These are phyloP conservation scores for Thielaviopsis punctulata DNA, from an alignment of 2,329 filamentous ascomycete species.

Conservation along the genomic window DNA sequence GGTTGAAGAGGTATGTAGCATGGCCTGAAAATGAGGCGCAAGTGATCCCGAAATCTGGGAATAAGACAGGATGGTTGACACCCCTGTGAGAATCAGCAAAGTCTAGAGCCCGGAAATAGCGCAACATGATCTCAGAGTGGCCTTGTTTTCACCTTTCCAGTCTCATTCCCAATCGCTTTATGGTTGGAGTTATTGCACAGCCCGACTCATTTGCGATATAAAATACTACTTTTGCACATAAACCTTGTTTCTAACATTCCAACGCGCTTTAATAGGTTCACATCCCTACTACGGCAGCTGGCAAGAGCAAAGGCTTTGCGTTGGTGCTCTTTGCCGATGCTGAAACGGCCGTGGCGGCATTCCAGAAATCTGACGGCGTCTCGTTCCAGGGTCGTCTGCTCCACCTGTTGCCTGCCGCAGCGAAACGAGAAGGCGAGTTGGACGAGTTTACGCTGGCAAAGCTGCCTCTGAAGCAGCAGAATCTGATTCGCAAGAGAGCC, in stretches of 20 bases:
- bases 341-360: slow-evolving; percentile 60
- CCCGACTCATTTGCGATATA: neutral
- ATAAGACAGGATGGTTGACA: neutral
- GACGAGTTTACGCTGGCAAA: slow-evolving; percentile 85
- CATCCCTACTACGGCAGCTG: slow-evolving; percentile 56
- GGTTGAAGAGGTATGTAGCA: slow-evolving; percentile 66
- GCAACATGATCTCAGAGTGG: too few species aligned
- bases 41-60: slow-evolving; percentile 20
- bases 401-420: slow-evolving; percentile 71
- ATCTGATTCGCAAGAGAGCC: slow-evolving; percentile 69
- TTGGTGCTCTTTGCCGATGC: slow-evolving; percentile 65
- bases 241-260: slow-evolving; percentile 8
- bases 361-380: slow-evolving; percentile 61
- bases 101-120: neutral
- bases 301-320: slow-evolving; percentile 74
- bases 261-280: slow-evolving; percentile 50
- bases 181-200: neutral
- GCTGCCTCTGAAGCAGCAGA: slow-evolving; percentile 85
- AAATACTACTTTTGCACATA: neutral
- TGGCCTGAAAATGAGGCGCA: slow-evolving; percentile 4
- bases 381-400: slow-evolving; percentile 85
- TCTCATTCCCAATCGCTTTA: neutral
- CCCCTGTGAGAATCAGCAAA: neutral
- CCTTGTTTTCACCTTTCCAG: neutral
- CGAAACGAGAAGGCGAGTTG: slow-evolving; percentile 64